Evolutionary conservation across 345 rosid genomes (phyloP), one percentile per base, ranked within the genome.

Genomic region (Luvunga scandens): DNA sequence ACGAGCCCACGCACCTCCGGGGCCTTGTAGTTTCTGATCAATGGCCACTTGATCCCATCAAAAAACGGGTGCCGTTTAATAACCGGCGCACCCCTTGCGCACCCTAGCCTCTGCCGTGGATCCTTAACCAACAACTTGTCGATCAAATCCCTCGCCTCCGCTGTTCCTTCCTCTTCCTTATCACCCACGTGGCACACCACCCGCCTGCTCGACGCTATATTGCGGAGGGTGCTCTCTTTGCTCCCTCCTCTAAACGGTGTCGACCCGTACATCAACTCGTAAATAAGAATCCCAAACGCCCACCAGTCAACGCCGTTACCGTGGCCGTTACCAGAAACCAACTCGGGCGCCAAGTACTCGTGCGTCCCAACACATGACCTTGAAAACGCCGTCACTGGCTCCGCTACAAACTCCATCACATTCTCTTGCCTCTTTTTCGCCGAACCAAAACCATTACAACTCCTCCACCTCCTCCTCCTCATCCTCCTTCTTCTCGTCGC

Each of bases 281-380:
- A 89, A 16, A 85, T 73, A 50, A 95, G 80, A 50, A 93, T 83
- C 79, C 98, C 98, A 30, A 93, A 88, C 13, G 98, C 95, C 98
- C 98, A 95, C 98, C 98, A 95, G 73, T 95, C 98, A 18, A 95
- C 98, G 77, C 94, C 92, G 82, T 89, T 91, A 39, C 97, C 98
- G 82, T 95, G 98, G 16, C 95, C 98, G 77, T 83, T 86, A 0
- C 93, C 97, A 4, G 91, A 73, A 30, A 95, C 89, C 72, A 95
- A 79, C 87, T 95, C 98, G 53, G 98, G 98, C 60, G 98, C 95
- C 9, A 93, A 88, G 74, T 95, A 95, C 82, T 95, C 98, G 84
- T 95, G 97, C 19, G 97, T 93, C n/a, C 98, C 98, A 4, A 95
- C 95, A 68, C 93, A 95, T 2, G 95, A 91, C 56, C 81, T 72